Evolutionary conservation across 352 stramenopile species (phyloP), one percentile per base, ranked within the genome.

Genomic region (Phytophthora pluvialis): DNA sequence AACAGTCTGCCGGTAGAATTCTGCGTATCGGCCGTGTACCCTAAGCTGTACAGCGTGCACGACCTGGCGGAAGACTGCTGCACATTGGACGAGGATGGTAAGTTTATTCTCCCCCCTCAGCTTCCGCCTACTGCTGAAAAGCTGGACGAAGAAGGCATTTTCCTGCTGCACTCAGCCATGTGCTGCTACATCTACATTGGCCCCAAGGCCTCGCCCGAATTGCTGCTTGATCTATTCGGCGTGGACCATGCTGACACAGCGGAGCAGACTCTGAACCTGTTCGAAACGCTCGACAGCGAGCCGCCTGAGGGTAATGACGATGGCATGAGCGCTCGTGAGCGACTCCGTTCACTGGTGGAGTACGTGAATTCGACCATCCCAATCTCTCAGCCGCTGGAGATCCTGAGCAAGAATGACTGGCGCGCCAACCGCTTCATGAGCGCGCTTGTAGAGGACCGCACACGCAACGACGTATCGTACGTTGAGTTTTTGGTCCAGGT

Each of bases 181-280:
- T 89, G 80, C 71, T 90, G 90, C 56, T 94, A 95, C 71, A 78
- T 97, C 42, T 97, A 97, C 75, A 86, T 97, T 60, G 88, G 88
- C 1, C 83, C 83, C 11, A 86, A 86, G 47, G 88, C 70, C 6
- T 73, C 78, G 18, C 65, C 70, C n/a, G 86, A 91, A 43, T 65
- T 95, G 45, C 70, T 96, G 45, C 54, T 88, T 21, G 85, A 94
- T 35, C 71, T 97, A n/a, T 96, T 97, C 53, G 88, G 86, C 29
- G 73, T 90, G 32, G 82, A 91, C 36, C 83, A 92, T 63, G 85
- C 88, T 8, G 89, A 94, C 57, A 93, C 81, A 45, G 72, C 82
- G 9, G 86, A 92, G 56, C 81, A 72, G 33, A 92, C 81, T 59
- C 64, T 91, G 5, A 75, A 89, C 33, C 56, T 90, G 31, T 90